These are phyloP conservation scores for Cladorrhinum sp. DNA, from an alignment of 2,329 filamentous ascomycete species.

Conservation along the genomic window DNA sequence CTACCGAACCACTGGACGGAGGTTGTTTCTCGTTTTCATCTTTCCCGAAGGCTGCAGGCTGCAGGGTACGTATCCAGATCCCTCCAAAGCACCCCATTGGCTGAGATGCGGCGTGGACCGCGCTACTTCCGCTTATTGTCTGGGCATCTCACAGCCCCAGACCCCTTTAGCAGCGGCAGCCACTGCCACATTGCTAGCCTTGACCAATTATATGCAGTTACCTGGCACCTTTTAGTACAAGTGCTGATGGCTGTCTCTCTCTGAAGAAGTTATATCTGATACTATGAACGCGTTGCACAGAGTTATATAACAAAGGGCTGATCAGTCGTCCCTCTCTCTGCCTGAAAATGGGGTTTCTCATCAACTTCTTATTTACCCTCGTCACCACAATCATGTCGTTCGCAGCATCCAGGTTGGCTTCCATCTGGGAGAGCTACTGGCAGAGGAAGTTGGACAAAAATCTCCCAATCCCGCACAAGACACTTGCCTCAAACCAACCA, in stretches of 20 bases:
- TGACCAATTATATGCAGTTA: neutral
- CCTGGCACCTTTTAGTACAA: neutral
- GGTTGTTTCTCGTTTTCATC: neutral
- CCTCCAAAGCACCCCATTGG: neutral
- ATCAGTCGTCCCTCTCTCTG: neutral
- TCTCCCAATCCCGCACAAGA: conserved; percentile 21
- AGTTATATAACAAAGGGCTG: neutral
- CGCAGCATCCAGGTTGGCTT: conserved; percentile 9
- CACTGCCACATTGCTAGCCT: neutral
- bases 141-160: neutral
- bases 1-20: neutral
- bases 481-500: conserved; percentile 13
- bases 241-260: neutral
- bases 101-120: neutral
- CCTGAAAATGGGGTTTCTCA: neutral
- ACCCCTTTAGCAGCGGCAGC: neutral
- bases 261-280: neutral
- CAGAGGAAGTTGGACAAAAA: conserved; percentile 17
- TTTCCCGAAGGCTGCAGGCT: neutral
- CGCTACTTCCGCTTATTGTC: neutral
- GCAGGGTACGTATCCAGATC: neutral
- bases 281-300: neutral
- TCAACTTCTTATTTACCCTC: neutral
- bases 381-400: conserved; percentile 1
- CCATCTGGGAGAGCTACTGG: conserved; percentile 12